These are phyloP conservation scores for Saccharomycopsis synnaedendra DNA, from an alignment of 805 yeast species.

Conservation along the genomic window DNA sequence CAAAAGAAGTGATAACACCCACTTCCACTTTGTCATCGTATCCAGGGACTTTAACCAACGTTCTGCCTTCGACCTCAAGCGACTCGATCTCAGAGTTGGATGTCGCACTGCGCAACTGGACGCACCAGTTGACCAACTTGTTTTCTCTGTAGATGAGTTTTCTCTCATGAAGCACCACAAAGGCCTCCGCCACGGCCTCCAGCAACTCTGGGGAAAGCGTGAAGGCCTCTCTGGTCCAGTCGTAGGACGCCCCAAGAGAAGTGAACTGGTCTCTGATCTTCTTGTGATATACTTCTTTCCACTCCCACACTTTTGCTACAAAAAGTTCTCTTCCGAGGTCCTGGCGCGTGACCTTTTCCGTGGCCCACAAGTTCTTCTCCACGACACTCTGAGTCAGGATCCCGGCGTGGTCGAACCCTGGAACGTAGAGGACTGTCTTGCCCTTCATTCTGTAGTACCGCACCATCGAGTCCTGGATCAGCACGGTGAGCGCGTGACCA, in stretches of 20 bases:
- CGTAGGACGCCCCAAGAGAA: conserved; percentile 92
- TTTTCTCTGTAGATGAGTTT: conserved; percentile 91
- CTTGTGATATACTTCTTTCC: conserved; percentile 90
- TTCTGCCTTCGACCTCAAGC: conserved; percentile 76
- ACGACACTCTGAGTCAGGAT: conserved; percentile 98
- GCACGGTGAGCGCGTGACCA: conserved; percentile 93
- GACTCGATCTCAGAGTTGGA: conserved; percentile 95
- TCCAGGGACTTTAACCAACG: conserved; percentile 75
- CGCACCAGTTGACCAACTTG: conserved; percentile 94
- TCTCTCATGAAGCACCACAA: conserved; percentile 84
- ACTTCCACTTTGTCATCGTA: conserved; percentile 86
- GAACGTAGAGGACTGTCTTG: conserved; percentile 81
- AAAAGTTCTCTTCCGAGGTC: conserved; percentile 91
- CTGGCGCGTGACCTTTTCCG: conserved; percentile 82
- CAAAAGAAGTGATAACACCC: conserved; percentile 94
- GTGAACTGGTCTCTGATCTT: conserved; percentile 78
- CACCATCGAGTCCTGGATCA: conserved; percentile 88
- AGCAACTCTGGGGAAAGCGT: conserved; percentile 74
- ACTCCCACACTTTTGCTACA: conserved; percentile 86
- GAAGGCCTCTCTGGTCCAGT: conserved; percentile 92
- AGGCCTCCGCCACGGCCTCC: conserved; percentile 80
- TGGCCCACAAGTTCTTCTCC: conserved; percentile 89
- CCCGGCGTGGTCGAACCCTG: conserved; percentile 99
- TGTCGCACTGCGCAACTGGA: conserved; percentile 84
- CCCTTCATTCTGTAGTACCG: conserved; percentile 97